Conservation (phyloP, 768 basidiomycete genomes). For the Boletus pseudopeckii region DNA sequence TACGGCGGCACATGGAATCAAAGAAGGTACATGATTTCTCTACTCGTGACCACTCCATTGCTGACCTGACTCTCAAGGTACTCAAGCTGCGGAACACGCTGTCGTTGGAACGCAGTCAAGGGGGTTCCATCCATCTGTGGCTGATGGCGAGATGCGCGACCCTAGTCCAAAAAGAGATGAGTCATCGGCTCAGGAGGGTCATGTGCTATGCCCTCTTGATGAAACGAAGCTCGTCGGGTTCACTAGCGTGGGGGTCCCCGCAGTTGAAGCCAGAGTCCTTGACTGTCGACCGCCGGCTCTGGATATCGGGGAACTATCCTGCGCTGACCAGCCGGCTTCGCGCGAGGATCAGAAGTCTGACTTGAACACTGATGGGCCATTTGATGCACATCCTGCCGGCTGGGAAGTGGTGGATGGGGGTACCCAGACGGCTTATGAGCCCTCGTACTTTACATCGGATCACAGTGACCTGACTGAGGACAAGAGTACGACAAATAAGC, state of each 20-base stretch:
- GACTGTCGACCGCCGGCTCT: constrained; percentile 41
- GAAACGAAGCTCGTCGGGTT: constrained; percentile 54
- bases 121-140: constrained; percentile 34
- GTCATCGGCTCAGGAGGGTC: constrained; percentile 44
- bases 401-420: constrained; percentile 43
- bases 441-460: constrained; percentile 45
- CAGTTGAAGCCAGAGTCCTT: constrained; percentile 64
- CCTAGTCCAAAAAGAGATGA: constrained; percentile 22
- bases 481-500: constrained; percentile 44
- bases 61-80: constrained; percentile 34
- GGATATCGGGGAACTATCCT: constrained; percentile 26
- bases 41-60: not conserved
- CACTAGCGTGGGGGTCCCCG: constrained; percentile 61
- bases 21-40: constrained; percentile 46
- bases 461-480: constrained; percentile 47
- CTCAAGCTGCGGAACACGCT: constrained; percentile 39
- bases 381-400: constrained; percentile 38
- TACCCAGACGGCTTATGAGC: constrained; percentile 41
- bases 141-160: not conserved
- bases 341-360: constrained; percentile 14
- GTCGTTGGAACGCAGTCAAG: constrained; percentile 35
- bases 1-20: constrained; percentile 37
- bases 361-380: not conserved
- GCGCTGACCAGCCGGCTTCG: constrained; percentile 27
- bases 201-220: constrained; percentile 49